These are phyloP conservation scores for Dactylellina sp. DNA, from an alignment of 2,329 filamentous ascomycete genomes.

Conservation along the genomic window DNA sequence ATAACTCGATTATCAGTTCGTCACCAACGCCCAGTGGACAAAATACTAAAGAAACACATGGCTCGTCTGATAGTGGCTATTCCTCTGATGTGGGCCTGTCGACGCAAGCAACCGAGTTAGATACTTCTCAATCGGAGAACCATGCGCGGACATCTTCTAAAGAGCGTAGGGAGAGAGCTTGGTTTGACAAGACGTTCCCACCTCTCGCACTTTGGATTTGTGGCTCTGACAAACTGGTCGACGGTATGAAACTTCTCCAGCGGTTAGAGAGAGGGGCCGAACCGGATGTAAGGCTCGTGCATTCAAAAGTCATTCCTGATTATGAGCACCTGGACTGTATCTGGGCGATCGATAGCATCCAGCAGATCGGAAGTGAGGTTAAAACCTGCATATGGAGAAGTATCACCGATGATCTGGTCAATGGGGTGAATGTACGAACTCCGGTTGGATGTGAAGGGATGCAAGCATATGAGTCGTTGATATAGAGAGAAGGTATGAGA, in stretches of 20 bases:
- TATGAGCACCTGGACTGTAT: slow-evolving; percentile 96
- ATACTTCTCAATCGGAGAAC: neutral
- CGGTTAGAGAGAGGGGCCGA: slow-evolving; percentile 82
- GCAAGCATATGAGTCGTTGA: slow-evolving; percentile 1
- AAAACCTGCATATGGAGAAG: slow-evolving; percentile 87
- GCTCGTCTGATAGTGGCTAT: neutral
- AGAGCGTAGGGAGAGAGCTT: slow-evolving; percentile 67
- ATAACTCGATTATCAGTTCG: neutral
- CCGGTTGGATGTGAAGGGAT: slow-evolving; percentile 74
- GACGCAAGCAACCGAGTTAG: neutral
- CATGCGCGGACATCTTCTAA: slow-evolving; percentile 5
- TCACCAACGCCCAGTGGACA: neutral
- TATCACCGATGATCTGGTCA: slow-evolving; percentile 68
- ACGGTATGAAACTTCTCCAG: slow-evolving; percentile 78
- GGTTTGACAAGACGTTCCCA: slow-evolving; percentile 83
- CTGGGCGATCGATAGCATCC: slow-evolving; percentile 89
- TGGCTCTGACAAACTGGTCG: slow-evolving; percentile 84
- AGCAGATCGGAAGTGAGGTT: slow-evolving; percentile 84
- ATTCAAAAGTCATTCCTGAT: slow-evolving; percentile 82
- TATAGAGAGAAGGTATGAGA: neutral
- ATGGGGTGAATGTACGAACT: slow-evolving; percentile 70
- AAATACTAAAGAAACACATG: neutral
- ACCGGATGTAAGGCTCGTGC: slow-evolving; percentile 82
- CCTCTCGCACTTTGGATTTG: slow-evolving; percentile 91
- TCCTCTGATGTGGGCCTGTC: neutral